These are phyloP conservation scores for Aspergillus pseudotamarii DNA, from an alignment of 2,329 filamentous ascomycete genomes.

Conservation along the genomic window DNA sequence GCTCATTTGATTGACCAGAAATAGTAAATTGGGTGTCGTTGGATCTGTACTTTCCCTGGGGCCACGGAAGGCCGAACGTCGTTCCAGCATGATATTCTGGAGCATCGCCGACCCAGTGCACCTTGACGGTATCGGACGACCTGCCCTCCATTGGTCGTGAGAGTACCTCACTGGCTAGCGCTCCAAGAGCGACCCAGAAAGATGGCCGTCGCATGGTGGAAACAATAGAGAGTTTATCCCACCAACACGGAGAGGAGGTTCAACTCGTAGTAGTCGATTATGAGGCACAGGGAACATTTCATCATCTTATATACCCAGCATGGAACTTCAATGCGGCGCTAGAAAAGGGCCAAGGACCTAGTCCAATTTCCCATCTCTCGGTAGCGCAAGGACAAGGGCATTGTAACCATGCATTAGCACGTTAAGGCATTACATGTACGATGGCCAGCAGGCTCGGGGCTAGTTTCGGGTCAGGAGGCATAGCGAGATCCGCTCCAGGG, in stretches of 20 bases:
- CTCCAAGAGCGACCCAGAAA: neutral
- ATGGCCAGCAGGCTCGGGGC: neutral
- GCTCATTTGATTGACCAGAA: conserved; percentile 18
- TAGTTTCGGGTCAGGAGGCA: neutral
- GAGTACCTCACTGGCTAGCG: neutral
- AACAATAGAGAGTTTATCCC: neutral
- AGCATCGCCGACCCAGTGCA: conserved; percentile 45
- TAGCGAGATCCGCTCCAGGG: neutral
- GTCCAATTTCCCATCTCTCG: neutral
- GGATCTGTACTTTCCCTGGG: conserved; percentile 42
- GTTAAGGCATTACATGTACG: neutral
- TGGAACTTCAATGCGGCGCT: neutral
- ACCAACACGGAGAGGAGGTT: neutral
- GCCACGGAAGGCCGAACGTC: conserved; percentile 50
- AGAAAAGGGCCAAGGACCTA: neutral
- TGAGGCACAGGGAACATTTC: neutral
- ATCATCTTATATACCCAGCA: neutral
- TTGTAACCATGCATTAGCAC: neutral
- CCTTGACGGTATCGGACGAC: conserved; percentile 4
- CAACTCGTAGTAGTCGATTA: neutral
- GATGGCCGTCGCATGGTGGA: neutral
- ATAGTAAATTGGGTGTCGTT: conserved; percentile 44
- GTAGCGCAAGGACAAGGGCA: neutral
- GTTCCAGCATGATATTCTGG: conserved; percentile 41
- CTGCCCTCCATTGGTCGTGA: neutral